Percentiles rank a stretch among this genome's conserved stretches.
phyloP scores from a whole-genome alignment of 2,329 filamentous ascomycete genomes.

The Penicillium sp. region DNA sequence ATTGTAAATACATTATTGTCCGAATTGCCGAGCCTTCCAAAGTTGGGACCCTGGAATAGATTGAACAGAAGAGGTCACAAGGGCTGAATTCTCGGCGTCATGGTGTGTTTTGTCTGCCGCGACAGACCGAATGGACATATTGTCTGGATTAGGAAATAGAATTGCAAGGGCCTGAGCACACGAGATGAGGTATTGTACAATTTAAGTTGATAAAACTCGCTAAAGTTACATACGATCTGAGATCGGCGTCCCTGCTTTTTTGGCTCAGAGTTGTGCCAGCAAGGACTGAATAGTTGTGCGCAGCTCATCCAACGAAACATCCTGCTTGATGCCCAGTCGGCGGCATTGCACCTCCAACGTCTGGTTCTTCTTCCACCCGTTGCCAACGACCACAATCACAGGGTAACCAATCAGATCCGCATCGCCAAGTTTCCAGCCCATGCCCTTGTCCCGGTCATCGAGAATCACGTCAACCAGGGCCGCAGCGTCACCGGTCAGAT shows the following conservation, averaged over 20 bases:
- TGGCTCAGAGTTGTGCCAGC: slow-evolving; percentile 53
- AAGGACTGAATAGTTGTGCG: slow-evolving; percentile 50
- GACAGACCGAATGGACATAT: neutral
- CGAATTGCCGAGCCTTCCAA: too few relatives aligned
- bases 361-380: slow-evolving; percentile 60
- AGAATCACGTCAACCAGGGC: slow-evolving; percentile 63
- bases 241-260: too few relatives aligned
- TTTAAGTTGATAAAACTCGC: neutral
- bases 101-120: neutral
- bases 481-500: slow-evolving; percentile 41
- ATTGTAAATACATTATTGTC: too few relatives aligned
- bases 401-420: slow-evolving; percentile 90
- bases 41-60: too few relatives aligned
- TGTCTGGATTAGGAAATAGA: neutral
- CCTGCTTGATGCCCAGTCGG: slow-evolving; percentile 62
- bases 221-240: slow-evolving; percentile 4
- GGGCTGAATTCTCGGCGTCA: neutral
- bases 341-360: slow-evolving; percentile 80
- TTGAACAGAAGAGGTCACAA: too few relatives aligned
- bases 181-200: slow-evolving; percentile 10
- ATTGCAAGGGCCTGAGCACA: neutral
- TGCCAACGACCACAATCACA: slow-evolving; percentile 76
- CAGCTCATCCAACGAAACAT: slow-evolving; percentile 56
- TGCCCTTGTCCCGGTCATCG: slow-evolving; percentile 68
- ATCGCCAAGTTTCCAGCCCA: slow-evolving; percentile 87